Evolutionary conservation across 345 rosid genomes (phyloP).

Genomic region (Eucalyptus erythrocorys): DNA sequence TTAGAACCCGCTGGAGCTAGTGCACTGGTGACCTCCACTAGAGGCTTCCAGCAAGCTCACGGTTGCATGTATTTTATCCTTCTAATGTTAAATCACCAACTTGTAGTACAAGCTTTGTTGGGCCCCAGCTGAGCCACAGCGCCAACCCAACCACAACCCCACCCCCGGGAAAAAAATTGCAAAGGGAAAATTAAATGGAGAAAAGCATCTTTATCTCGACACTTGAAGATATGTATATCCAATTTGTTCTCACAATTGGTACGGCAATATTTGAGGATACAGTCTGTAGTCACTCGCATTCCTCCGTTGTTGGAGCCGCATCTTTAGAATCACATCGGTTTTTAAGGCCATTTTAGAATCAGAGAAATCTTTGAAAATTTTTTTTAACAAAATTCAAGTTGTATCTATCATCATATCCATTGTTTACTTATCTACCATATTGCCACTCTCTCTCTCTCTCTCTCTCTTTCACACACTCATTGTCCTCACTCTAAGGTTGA

Average conservation of each 20-base stretch:
- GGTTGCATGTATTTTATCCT: neutral
- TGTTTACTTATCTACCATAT: neutral
- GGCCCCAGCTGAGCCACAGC: neutral
- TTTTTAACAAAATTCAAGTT: neutral
- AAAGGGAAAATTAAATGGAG: neutral
- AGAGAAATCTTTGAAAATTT: neutral
- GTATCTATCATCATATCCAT: neutral
- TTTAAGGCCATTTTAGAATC: neutral
- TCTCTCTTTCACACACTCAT: neutral
- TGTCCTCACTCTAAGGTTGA: neutral
- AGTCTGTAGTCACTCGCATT: neutral
- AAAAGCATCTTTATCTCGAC: neutral
- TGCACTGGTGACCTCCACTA: neutral
- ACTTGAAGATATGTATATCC: neutral
- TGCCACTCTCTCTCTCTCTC: neutral
- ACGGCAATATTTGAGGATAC: neutral
- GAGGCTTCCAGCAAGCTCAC: neutral
- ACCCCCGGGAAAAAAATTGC: neutral
- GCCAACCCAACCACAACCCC: too few species aligned
- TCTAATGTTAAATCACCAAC: neutral
- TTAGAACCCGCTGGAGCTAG: neutral
- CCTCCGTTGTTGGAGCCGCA: neutral
- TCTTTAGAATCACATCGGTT: neutral
- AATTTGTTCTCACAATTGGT: neutral
- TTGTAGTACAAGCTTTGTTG: neutral